A percentile compares a stretch with the other conserved stretches of the same genome.
These are phyloP conservation scores for Phytopythium ostracodes DNA, from an alignment of 352 stramenopile genomes.

Conservation along the genomic window DNA sequence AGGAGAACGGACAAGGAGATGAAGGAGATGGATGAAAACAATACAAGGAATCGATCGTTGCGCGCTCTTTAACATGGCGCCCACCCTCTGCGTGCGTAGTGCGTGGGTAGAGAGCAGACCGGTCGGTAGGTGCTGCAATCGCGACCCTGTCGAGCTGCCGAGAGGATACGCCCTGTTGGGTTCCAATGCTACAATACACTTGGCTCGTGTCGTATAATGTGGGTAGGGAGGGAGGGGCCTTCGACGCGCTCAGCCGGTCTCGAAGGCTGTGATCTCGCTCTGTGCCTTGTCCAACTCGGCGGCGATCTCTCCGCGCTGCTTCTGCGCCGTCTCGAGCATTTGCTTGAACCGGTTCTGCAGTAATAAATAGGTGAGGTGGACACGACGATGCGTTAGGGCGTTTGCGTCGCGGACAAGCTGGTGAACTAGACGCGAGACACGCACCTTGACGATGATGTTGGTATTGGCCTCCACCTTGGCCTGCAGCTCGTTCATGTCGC, in stretches of 20 bases:
- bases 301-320: slow-evolving; percentile 46
- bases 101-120: background rate
- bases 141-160: too few species aligned
- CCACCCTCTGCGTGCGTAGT: background rate
- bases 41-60: slow-evolving; percentile 5
- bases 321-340: slow-evolving; percentile 66
- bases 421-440: too few species aligned
- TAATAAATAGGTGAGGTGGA: slow-evolving; percentile 4
- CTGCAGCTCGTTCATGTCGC: slow-evolving; percentile 57
- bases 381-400: background rate
- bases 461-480: slow-evolving; percentile 69
- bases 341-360: slow-evolving; percentile 77
- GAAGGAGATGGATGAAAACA: slow-evolving; percentile 2
- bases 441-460: slow-evolving; percentile 82
- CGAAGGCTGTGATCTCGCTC: slow-evolving; percentile 37
- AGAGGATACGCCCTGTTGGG: too few species aligned
- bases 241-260: slow-evolving; percentile 22
- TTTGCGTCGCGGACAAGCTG: too few species aligned
- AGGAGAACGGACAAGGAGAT: slow-evolving; percentile 1
- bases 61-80: background rate
- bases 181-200: too few species aligned
- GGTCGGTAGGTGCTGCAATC: too few species aligned
- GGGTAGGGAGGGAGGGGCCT: too few species aligned
- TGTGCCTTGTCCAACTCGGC: slow-evolving; percentile 57
- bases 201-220: too few species aligned